Base-by-base conservation (phyloP, 2,329 filamentous ascomycete genomes). In the Ophiostoma populinum region DNA sequence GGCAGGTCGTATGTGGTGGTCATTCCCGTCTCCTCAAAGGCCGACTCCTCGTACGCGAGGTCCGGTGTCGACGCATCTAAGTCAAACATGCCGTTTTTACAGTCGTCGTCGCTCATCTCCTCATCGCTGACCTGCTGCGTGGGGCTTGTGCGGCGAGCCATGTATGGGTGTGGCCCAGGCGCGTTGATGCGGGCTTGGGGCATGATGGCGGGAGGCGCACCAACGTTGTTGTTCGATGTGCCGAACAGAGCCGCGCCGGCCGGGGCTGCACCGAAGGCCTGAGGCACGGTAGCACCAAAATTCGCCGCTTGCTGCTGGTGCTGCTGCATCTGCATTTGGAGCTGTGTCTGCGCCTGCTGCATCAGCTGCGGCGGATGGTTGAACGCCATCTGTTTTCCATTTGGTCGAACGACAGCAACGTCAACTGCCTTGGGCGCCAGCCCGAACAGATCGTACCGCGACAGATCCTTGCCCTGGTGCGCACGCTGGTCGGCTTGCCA, bases 1-100 rank as follows among this genome's bases (percentile, higher is more conserved):
- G 69, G 67, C 0, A 76, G 57, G 37, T 75, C 70, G 48, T 75
- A 76, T 2, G 63, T 70, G 0, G 66, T 64, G 0, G 69, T 73
- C 35, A 75, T 54, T 5, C 70, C 72, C 0, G 61, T 63, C 43
- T 75, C 70, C 40, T 71, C 68, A 41, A 70, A 61, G 5, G 58
- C 51, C 0, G 67, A 67, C 39, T 73, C 65, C 42, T 66, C 55
- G 45, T 66, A 65, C 11, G 50, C 53, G 6, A 64, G 49, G 27
- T 51, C 49, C 2, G 50, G 50, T 11, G 21, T 40, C 40, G 8
- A 44, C 43, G 3, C 22, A 18, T 3, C 16, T 22, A 41, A 46
- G 1, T 45, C 48, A 2, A n/a, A n/a, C n/a, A n/a, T n/a, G n/a
- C n/a, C n/a, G n/a, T 45, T 41, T 6, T 36, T 34, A 2, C 29